Base-by-base conservation (phyloP, 2,329 filamentous ascomycete species). In the Fonsecaea monophora region DNA sequence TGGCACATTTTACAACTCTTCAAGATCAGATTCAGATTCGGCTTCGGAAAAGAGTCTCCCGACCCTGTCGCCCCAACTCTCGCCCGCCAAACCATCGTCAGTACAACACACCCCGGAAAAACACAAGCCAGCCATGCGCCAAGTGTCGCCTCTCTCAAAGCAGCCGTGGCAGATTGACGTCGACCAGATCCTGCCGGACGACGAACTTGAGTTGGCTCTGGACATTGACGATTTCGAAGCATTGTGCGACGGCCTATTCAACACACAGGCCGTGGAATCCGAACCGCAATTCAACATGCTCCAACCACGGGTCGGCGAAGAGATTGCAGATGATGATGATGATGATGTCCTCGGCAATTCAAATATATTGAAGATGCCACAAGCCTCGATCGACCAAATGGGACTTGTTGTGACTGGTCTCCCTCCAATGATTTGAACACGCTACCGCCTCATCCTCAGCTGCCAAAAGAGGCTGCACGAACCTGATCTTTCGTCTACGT, bases 191-290 rank as follows among this genome's bases (percentile, higher is more conserved):
- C 63, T 66, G 30, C 56, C 50, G 6, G 66, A 68, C 42, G 54
- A 66, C 8, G 68, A 70, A 4, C 57, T 68, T 38, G 68, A 70
- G 30, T 15, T 70, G 25, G 61, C 63, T 1, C 40, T 66, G 7
- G 68, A 70, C 54, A 56, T 70, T 45, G 64, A 68, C 57, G 61
- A 70, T 21, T 70, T 70, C 50, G 68, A 70, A 58, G 54, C 62
- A 3, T 58, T 70, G 5, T 70, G 68, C 55, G 61, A 70, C 32
- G 68, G 62, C 25, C 32, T 68, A 4, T 70, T 70, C 64, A 70
- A 66, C 37, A 53, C 60, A 4, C 45, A 66, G 13, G 38, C 58
- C 25, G 12, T 42, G n/a, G 35, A 32, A 9, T 12, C 9, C 2
- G 58, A 25, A 45, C 6, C 32, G 8, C 25, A 25, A 32, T 25